These are phyloP conservation scores for Apocynum venetum DNA, from an alignment of 257 asterid species.

Conservation along the genomic window DNA sequence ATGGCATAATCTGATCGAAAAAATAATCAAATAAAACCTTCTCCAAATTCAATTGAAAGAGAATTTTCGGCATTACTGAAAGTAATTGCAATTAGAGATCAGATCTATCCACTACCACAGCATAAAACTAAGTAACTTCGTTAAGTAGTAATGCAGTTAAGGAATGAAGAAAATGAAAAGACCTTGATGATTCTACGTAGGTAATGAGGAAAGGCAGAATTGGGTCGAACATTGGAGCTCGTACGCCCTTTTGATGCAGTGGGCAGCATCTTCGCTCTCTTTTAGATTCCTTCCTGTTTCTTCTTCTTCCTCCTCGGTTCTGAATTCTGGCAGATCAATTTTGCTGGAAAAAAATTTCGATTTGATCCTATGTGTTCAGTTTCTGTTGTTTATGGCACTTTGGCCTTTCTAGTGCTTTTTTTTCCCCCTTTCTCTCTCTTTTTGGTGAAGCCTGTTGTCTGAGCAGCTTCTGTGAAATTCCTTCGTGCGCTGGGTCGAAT, in stretches of 20 bases:
- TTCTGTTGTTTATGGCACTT: no score
- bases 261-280: slow-evolving; percentile 62
- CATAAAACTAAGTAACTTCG: not conserved
- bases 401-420: not conserved
- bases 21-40: not conserved
- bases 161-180: not conserved
- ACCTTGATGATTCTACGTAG: slow-evolving; percentile 95
- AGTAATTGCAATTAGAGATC: slow-evolving; percentile 12
- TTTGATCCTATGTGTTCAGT: not conserved
- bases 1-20: not conserved
- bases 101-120: slow-evolving; percentile 15
- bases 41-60: not conserved
- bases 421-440: not conserved
- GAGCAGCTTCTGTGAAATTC: not conserved
- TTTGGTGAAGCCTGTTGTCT: slow-evolving; percentile 5
- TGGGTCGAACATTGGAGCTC: slow-evolving; percentile 62
- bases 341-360: not conserved
- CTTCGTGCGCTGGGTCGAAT: not conserved
- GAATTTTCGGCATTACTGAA: not conserved
- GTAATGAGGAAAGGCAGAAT: slow-evolving; percentile 70
- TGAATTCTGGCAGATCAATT: not conserved
- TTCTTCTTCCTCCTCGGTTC: slow-evolving; percentile 17
- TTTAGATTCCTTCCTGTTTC: slow-evolving; percentile 16
- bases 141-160: not conserved
- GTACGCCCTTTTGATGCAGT: slow-evolving; percentile 78